Conservation (phyloP, 495 filamentous ascomycete species). For the Parathielavia hyrcaniae region DNA sequence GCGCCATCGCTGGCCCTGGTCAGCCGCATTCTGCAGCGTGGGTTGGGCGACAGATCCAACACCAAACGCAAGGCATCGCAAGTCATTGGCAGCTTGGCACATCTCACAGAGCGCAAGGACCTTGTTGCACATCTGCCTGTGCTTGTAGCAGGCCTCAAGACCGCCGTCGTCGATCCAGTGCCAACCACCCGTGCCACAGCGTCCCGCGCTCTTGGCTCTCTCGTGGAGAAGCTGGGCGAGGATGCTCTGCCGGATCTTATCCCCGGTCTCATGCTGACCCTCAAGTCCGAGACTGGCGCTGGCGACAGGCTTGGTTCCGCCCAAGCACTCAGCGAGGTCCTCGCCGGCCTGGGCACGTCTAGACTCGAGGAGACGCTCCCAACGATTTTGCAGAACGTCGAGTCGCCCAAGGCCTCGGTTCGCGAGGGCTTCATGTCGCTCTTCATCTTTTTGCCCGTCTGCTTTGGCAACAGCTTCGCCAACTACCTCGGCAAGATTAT, state of each 20-base stretch:
- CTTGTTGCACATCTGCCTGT: conserved; percentile 86
- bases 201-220: conserved; percentile 88
- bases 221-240: conserved; percentile 95
- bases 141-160: conserved; percentile 80
- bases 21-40: conserved; percentile 89
- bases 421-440: conserved; percentile 99
- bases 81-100: conserved; percentile 93
- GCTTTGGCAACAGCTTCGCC: conserved; percentile 97
- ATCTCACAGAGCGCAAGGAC: conserved; percentile 94
- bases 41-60: conserved; percentile 78
- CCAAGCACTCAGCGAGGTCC: conserved; percentile 92
- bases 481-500: conserved; percentile 94
- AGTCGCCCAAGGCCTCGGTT: conserved; percentile 81
- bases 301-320: conserved; percentile 93
- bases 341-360: conserved; percentile 86
- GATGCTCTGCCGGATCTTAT: conserved; percentile 96
- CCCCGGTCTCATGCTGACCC: conserved; percentile 90
- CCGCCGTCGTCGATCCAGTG: conserved; percentile 89
- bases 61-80: conserved; percentile 94
- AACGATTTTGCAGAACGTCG: conserved; percentile 92
- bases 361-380: conserved; percentile 93
- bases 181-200: conserved; percentile 95
- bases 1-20: conserved; percentile 91
- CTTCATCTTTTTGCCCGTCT: conserved; percentile 97
- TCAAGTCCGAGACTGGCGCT: conserved; percentile 94